Evolutionary conservation across 306 rosid species (phyloP).

Genomic region (Corylus americana): DNA sequence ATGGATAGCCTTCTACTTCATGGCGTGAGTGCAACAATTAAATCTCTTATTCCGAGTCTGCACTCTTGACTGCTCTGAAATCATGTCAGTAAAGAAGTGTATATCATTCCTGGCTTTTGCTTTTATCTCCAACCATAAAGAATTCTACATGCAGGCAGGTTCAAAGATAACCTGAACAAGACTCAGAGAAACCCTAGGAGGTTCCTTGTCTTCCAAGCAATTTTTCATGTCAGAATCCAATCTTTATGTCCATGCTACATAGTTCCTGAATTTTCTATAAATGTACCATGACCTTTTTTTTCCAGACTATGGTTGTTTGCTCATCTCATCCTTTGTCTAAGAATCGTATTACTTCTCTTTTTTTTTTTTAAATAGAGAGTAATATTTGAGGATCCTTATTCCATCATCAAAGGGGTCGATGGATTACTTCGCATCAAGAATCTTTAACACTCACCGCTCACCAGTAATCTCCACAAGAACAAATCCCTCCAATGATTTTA

Average conservation of each 20-base stretch:
- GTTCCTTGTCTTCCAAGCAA: neutral
- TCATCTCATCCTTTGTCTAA: neutral
- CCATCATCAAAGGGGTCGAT: neutral
- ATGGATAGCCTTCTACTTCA: neutral
- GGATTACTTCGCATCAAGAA: neutral
- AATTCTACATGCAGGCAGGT: neutral
- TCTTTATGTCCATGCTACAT: neutral
- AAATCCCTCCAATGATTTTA: slow-evolving; percentile 66
- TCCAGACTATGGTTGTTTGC: neutral
- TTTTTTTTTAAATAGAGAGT: neutral
- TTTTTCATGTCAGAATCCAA: neutral
- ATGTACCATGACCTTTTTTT: neutral
- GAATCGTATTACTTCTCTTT: slow-evolving; percentile 1
- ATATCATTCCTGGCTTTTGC: neutral
- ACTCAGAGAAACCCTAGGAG: neutral
- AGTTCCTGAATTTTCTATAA: slow-evolving; percentile 9
- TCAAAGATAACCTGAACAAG: neutral
- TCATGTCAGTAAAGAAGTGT: neutral
- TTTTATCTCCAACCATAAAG: neutral
- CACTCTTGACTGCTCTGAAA: neutral
- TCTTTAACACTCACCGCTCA: slow-evolving; percentile 26
- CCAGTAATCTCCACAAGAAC: slow-evolving; percentile 92
- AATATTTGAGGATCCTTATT: slow-evolving; percentile 6
- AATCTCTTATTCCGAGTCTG: too few relatives aligned
- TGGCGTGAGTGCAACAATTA: neutral